phyloP scores from a whole-genome alignment of 1,284 basidiomycete genomes.

The Naganishia liquefaciens region DNA sequence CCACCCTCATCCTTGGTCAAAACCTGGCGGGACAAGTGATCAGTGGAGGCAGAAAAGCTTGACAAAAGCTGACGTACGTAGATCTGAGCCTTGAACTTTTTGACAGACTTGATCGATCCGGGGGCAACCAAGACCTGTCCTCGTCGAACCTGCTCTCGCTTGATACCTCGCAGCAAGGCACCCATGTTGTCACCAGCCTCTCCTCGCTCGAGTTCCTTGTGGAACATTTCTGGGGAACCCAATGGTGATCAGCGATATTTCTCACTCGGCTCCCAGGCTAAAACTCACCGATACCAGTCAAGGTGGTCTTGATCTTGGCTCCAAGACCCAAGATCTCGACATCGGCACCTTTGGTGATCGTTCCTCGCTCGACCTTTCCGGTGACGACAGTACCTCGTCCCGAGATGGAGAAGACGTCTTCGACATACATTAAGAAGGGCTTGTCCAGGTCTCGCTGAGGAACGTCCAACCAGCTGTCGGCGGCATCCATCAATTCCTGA shows the following conservation, averaged over 20 bases:
- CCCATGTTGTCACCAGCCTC: conserved; percentile 99
- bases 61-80: conserved; percentile 62
- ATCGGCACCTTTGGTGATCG: conserved; percentile 88
- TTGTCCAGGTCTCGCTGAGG: conserved; percentile 96
- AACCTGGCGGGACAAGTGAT: conserved; percentile 58
- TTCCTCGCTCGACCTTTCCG: conserved; percentile 94
- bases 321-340: conserved; percentile 93
- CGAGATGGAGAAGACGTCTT: conserved; percentile 97
- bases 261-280: conserved; percentile 12
- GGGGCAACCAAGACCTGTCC: conserved; percentile 90
- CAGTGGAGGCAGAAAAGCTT: neutral
- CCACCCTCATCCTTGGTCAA: conserved; percentile 98
- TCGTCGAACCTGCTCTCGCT: conserved; percentile 92
- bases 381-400: conserved; percentile 98
- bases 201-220: conserved; percentile 97
- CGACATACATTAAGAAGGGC: conserved; percentile 94
- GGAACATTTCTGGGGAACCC: conserved; percentile 83
- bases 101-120: conserved; percentile 89
- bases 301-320: conserved; percentile 79
- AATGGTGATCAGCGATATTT: conserved; percentile 23
- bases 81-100: conserved; percentile 90
- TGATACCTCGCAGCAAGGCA: conserved; percentile 91
- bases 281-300: conserved; percentile 86
- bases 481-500: conserved; percentile 78
- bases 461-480: conserved; percentile 93